Base-by-base conservation (phyloP, 345 rosid species). In the Salix caprea region DNA sequence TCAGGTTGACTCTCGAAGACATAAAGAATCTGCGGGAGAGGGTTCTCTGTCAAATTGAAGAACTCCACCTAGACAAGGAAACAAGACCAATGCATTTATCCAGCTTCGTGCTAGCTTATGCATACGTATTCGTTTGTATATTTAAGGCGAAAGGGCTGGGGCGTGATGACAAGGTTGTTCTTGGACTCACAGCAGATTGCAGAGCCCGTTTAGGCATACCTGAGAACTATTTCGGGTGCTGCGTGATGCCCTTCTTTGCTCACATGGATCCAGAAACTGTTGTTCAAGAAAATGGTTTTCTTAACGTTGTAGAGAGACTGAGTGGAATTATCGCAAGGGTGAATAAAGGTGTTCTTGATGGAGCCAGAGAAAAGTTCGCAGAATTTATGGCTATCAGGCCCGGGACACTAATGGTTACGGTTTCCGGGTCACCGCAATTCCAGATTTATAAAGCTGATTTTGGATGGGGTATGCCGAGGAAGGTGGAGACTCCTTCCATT, bases 141-240 rank as follows among this genome's bases (percentile, higher is more conserved):
- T 65, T 78, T 7, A 82, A 74, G 65, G 71, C 84, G 0, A 72
- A 40, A 39, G 83, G 76, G 37, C 76, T 68, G 0, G 77, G 74
- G 0, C 23, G 5, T n/a, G 56, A 73, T 4, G 36, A 77, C 54
- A 37, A 7, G 2, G 76, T 88, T 0, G 7, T 18, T 1, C 39
- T 74, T 16, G 76, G 26, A 6, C 71, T 82, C 21, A 14, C 84
- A 5, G 78, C 77, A 18, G 86, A 86, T 65, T 81, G 70, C 30
- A 81, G 88, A 24, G 7, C 26, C 28, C 81, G 83, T 28, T 72
- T 84, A 58, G 72, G 75, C 9, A 30, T 81, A 9, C 83, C 85
- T 0, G 16, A 2, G 11, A 78, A 58, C 1, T 88, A 84, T 39
- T 84, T 84, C 9, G 89, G 91, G 14, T 84, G 76, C 58, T 86